Evolutionary conservation across 2,329 filamentous ascomycete genomes (phyloP), one percentile per base, ranked within the genome.

Genomic region (Aspergillus proliferans): DNA sequence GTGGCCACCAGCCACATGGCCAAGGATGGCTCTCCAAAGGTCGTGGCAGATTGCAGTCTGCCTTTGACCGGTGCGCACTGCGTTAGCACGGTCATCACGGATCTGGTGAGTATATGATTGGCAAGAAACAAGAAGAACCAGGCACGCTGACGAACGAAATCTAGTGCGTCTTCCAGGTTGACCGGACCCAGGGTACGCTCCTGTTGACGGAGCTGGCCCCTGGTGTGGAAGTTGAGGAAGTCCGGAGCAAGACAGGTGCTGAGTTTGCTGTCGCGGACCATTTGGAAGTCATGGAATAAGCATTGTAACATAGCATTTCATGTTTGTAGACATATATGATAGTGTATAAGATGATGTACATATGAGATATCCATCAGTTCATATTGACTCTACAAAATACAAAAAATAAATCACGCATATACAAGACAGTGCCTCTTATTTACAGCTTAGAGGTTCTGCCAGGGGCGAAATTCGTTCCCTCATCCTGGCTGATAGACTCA

Each of bases 1-100:
- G 83, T 87, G 3, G 80, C 83, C 0, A 87, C 83, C 2, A 84
- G 85, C 61, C 84, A 87, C 60, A 78, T 83, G 0, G 83, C 84
- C 55, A 86, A 85, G 70, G 81, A 85, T 56, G 84, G 84, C 14
- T 76, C 76, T 1, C 75, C 80, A 51, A 87, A 87, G 75, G 78
- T 87, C 55, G 78, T 87, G 14, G 74, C 84, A 58, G 72, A 76
- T 51, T 87, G 84, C 67, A 76, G 68, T 2, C 67, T 87, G 62
- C 84, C 84, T 1, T 64, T 87, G 59, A 87, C 84, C 0, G 84
- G 84, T 1, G 81, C 80, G 33, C 72, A 75, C 33, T 81, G 82
- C n/a, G 84, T 86, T 6, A 85, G 82, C 72, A 85, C 82, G 3
- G 85, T 87, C 50, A 86, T 87, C 49, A 87, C 84, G 0, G 84